phyloP scores from a whole-genome alignment of 768 basidiomycete genomes.

The Suillus tomentosus region DNA sequence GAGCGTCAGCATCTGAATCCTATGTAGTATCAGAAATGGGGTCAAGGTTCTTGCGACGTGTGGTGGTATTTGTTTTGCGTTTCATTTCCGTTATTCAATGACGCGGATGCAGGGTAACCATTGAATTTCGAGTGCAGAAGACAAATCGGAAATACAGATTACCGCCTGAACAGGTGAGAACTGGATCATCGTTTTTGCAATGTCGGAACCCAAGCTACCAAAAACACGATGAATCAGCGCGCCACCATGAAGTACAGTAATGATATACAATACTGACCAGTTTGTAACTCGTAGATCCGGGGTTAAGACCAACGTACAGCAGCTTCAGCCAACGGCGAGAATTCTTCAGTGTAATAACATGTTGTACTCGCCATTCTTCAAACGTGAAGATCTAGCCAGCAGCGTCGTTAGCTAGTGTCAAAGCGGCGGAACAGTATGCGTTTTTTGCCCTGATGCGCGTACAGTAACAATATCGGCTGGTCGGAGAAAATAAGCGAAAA shows the following conservation, averaged over 20 bases:
- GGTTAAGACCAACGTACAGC: too few species aligned
- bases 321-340: not conserved
- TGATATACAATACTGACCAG: not conserved
- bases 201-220: not conserved
- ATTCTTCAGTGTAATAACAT: not conserved
- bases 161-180: not conserved
- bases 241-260: not conserved
- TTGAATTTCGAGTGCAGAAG: not conserved
- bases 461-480: not conserved
- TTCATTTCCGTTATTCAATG: not conserved
- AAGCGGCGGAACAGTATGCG: not conserved
- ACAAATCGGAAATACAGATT: not conserved
- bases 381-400: not conserved
- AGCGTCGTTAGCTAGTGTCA: too few species aligned
- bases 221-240: not conserved
- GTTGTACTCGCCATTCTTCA: not conserved
- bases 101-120: not conserved
- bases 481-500: not conserved
- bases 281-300: too few species aligned
- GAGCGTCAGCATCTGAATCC: not conserved
- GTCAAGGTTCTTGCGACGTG: not conserved
- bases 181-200: not conserved
- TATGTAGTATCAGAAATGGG: not conserved
- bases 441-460: not conserved
- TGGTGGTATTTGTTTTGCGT: not conserved